Evolutionary conservation across 2,329 filamentous ascomycete species (phyloP).

Genomic region (Aspergillus piperis): DNA sequence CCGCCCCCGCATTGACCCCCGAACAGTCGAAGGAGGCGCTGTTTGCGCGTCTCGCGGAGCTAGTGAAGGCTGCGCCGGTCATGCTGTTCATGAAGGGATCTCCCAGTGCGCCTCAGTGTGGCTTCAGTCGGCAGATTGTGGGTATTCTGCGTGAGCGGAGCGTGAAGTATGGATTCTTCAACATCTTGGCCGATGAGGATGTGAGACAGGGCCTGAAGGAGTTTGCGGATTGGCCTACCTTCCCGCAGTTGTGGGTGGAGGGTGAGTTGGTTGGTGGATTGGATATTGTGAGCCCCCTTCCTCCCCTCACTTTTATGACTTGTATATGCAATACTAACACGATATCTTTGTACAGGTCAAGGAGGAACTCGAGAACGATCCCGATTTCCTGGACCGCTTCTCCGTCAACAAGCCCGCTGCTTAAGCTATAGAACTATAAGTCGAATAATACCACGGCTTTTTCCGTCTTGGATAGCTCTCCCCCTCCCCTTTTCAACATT

Average conservation of each 20-base stretch:
- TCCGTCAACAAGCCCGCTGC: slow-evolving; percentile 47
- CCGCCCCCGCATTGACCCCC: slow-evolving; percentile 30
- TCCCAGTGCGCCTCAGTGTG: slow-evolving; percentile 81
- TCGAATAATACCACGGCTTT: slow-evolving; percentile 12
- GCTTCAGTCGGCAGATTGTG: slow-evolving; percentile 90
- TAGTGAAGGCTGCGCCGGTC: slow-evolving; percentile 93
- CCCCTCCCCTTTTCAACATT: not conserved
- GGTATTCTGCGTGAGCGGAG: slow-evolving; percentile 81
- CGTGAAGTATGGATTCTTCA: slow-evolving; percentile 98
- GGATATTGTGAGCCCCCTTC: slow-evolving; percentile 75
- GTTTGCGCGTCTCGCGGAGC: slow-evolving; percentile 73
- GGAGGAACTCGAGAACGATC: slow-evolving; percentile 83
- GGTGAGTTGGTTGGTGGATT: slow-evolving; percentile 90
- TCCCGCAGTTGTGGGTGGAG: slow-evolving; percentile 88
- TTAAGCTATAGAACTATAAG: slow-evolving; percentile 6
- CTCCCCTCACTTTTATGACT: not conserved
- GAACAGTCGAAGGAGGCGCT: slow-evolving; percentile 78
- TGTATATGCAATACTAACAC: slow-evolving; percentile 16
- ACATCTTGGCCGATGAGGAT: slow-evolving; percentile 96
- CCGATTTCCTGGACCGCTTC: slow-evolving; percentile 78
- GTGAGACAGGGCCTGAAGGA: slow-evolving; percentile 95
- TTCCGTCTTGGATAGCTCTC: not conserved
- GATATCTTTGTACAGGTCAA: slow-evolving; percentile 65
- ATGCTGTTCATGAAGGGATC: slow-evolving; percentile 99
- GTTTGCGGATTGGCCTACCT: slow-evolving; percentile 98